Base-by-base conservation (phyloP, 177 flowering plant genomes). In the Vitis hybrid region DNA sequence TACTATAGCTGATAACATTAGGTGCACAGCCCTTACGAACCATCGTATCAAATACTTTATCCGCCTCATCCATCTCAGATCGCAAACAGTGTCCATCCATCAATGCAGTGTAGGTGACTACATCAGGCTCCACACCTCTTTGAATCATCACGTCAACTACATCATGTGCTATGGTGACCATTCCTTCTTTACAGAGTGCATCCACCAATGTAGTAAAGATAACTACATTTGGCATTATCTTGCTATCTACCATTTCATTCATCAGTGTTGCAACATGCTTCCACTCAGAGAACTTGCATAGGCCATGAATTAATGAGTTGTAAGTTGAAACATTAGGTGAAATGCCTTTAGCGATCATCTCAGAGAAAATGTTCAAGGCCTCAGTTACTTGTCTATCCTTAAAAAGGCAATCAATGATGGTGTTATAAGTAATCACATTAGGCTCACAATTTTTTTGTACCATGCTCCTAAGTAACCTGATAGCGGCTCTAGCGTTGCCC, bases 381-480 rank as follows among this genome's bases (percentile, higher is more conserved):
- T 75, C 62, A 11, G 4, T 10, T 4, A 52, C 32, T 9, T 21
- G 51, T n/a, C 51, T 14, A 7, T 16, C 70, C 60, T 70, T 70
- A 67, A 70, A 75, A 13, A 75, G 52, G 5, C 74, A 9, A 16
- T 72, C 61, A 19, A 76, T 72, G 27, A 76, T 14, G 2, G 69
- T 15, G 60, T 13, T 72, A 35, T 76, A 76, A 3, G n/a, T 4
- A 5, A 70, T 16, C 0, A 64, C 35, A 56, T 64, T 32, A n/a
- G 65, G 61, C 11, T 64, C 19, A 52, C 54, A 64, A 9, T 50
- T 15, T 9, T 7, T 4, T n/a, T 50, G 6, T 46, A 55, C 69
- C 71, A 71, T 76, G 54, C 19, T 50, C 21, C 19, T 24, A 9
- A 71, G 75, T 24, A 66, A 30, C 27, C 60, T 8, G 30, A 72